Base-by-base conservation (phyloP, 768 basidiomycete genomes). In the Trichaptum fuscoviolaceum region DNA sequence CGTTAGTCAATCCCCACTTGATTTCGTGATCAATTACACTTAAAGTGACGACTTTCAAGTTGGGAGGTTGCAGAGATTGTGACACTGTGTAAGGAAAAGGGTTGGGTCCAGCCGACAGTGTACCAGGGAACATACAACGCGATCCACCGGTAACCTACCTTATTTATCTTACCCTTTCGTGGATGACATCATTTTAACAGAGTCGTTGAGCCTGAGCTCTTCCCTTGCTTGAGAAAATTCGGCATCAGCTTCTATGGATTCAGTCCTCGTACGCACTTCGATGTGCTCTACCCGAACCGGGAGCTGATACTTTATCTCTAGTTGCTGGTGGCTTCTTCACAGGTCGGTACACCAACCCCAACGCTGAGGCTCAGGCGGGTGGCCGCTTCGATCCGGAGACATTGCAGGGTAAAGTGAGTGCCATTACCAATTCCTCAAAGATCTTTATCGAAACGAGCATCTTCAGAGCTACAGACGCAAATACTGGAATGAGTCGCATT, bases 381-480 rank as follows among this genome's bases (percentile, higher is more conserved):
- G 69, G 69, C 17, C 71, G 76, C 5, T 76, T 75, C 58, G 75
- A 75, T 36, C n/a, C 23, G 23, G n/a, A 20, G 8, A 64, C 60
- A 63, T 30, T 24, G 8, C 58, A 24, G 27, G 58, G 58, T 7
- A 20, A 7, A 24, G 27, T 60, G 10, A 7, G 58, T 23, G n/a
- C 10, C 58, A 20, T 60, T 7, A 7, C 10, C 27, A 7, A 24
- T 24, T 60, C 27, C 7, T 60, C 20, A 60, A 24, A 60, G n/a
- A 7, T 23, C 10, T 20, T 60, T 23, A 7, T 60, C 58, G 7
- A 60, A 24, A 30, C 7, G 23, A 71, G 74, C 67, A 69, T 26
- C 20, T 24, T 0, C 34, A 78, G 77, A 78, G 73, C 66, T 83
- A 82, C 71, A 75, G 79, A 58, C 69, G 75, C 57, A 76, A 83